Conservation (phyloP, 768 basidiomycete genomes). For the Tulasnella sp. region DNA sequence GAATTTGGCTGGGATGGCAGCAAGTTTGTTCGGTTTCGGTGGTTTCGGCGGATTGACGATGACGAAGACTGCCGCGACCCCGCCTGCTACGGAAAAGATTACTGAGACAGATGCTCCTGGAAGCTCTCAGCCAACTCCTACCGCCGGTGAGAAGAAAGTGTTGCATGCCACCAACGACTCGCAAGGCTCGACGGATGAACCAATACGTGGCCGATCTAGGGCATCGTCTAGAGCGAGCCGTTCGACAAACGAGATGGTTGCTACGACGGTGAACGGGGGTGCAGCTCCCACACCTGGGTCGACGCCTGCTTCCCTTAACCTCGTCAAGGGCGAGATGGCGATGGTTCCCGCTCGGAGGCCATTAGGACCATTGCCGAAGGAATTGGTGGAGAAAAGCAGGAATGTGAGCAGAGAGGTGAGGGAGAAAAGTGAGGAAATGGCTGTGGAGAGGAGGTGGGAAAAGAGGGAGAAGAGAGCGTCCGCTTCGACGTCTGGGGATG, state of each 20-base stretch:
- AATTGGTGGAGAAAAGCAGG: not conserved
- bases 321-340: not conserved
- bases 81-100: not conserved
- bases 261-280: too few relatives aligned
- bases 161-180: not conserved
- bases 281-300: not conserved
- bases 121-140: too few relatives aligned
- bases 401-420: not conserved
- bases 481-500: too few relatives aligned
- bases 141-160: too few relatives aligned
- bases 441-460: slow-evolving; percentile 1
- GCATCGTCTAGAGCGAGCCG: slow-evolving; percentile 2
- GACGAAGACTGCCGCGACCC: not conserved
- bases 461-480: not conserved
- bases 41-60: slow-evolving; percentile 5
- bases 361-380: not conserved
- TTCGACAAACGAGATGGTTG: not conserved
- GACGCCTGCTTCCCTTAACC: not conserved
- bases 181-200: not conserved
- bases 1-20: not conserved
- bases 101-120: too few relatives aligned
- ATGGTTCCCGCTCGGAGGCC: slow-evolving; percentile 1
- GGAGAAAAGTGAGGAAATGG: not conserved
- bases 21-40: slow-evolving; percentile 4
- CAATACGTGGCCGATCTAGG: not conserved